These are phyloP conservation scores for Neocatenulostroma microsporum DNA, from an alignment of 2,329 filamentous ascomycete species.

Conservation along the genomic window DNA sequence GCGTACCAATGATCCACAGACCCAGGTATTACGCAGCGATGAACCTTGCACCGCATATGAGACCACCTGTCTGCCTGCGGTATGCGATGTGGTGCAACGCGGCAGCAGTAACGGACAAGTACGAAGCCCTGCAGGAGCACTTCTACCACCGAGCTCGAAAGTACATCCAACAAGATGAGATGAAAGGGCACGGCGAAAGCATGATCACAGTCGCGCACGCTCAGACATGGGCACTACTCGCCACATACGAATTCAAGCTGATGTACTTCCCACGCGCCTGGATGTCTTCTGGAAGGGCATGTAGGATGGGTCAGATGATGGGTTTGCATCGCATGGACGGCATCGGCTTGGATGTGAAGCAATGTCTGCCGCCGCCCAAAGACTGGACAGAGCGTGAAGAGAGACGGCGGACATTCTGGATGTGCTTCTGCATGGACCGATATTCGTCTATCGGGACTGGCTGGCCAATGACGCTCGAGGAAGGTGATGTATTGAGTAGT, in stretches of 20 bases:
- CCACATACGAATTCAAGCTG: slow-evolving; percentile 88
- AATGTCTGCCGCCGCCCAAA: slow-evolving; percentile 73
- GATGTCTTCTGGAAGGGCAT: slow-evolving; percentile 78
- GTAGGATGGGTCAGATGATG: slow-evolving; percentile 84
- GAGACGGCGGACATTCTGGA: slow-evolving; percentile 86
- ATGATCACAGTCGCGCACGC: slow-evolving; percentile 80
- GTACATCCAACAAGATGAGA: slow-evolving; percentile 80
- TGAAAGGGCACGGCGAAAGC: slow-evolving; percentile 84
- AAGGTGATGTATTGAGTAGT: slow-evolving; percentile 80
- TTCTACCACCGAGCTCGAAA: slow-evolving; percentile 88
- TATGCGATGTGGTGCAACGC: slow-evolving; percentile 96
- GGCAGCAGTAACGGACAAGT: slow-evolving; percentile 78
- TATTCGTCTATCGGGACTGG: slow-evolving; percentile 95
- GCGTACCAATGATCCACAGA: slow-evolving; percentile 80
- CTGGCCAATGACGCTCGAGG: slow-evolving; percentile 92
- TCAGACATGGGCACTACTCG: slow-evolving; percentile 73
- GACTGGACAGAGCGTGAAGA: slow-evolving; percentile 96
- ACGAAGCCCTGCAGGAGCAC: slow-evolving; percentile 67
- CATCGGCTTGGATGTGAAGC: slow-evolving; percentile 77
- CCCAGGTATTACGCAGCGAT: slow-evolving; percentile 81
- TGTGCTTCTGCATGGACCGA: slow-evolving; percentile 81
- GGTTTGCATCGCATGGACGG: slow-evolving; percentile 83
- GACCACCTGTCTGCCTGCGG: slow-evolving; percentile 77
- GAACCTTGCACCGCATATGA: slow-evolving; percentile 76
- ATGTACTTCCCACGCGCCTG: slow-evolving; percentile 96